A percentile compares a stretch with the other conserved stretches of the same genome.
These are phyloP conservation scores for Collybia nuda DNA, from an alignment of 768 basidiomycete species.

Conservation along the genomic window DNA sequence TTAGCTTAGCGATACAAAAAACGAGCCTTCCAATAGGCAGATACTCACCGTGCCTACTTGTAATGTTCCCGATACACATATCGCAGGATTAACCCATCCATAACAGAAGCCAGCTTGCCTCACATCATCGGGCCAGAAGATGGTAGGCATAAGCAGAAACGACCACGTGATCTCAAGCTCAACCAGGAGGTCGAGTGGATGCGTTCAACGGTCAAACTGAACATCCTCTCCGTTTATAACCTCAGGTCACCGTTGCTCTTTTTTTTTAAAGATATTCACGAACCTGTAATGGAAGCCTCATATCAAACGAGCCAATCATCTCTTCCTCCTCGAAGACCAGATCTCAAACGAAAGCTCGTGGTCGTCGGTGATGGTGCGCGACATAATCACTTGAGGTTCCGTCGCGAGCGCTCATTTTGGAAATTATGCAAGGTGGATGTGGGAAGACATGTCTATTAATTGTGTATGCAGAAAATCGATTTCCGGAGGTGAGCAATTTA, in stretches of 20 bases:
- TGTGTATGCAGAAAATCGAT: slow-evolving; percentile 94
- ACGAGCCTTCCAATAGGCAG: background rate
- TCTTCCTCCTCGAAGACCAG: slow-evolving; percentile 54
- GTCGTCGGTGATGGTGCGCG: slow-evolving; percentile 83
- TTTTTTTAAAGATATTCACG: slow-evolving; percentile 1
- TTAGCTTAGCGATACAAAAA: background rate
- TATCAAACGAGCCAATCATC: slow-evolving; percentile 23
- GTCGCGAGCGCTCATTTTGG: slow-evolving; percentile 9
- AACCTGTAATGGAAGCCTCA: slow-evolving; percentile 24
- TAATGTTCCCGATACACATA: slow-evolving; percentile 56
- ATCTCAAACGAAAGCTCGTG: slow-evolving; percentile 84
- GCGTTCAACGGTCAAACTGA: background rate
- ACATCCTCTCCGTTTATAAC: slow-evolving; percentile 3
- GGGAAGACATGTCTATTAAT: slow-evolving; percentile 96
- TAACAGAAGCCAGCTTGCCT: slow-evolving; percentile 49
- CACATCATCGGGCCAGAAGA: slow-evolving; percentile 63
- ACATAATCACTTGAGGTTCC: slow-evolving; percentile 5
- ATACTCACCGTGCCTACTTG: slow-evolving; percentile 28
- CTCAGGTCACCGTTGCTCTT: background rate
- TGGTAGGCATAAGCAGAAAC: slow-evolving; percentile 25
- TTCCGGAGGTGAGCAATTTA: slow-evolving; percentile 73
- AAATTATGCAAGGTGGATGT: slow-evolving; percentile 60
- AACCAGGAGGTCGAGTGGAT: background rate
- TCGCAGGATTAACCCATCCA: slow-evolving; percentile 51
- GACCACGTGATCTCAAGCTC: slow-evolving; percentile 25